Evolutionary conservation across 352 stramenopile species (phyloP).

Genomic region (Thalassiosira exigua): DNA sequence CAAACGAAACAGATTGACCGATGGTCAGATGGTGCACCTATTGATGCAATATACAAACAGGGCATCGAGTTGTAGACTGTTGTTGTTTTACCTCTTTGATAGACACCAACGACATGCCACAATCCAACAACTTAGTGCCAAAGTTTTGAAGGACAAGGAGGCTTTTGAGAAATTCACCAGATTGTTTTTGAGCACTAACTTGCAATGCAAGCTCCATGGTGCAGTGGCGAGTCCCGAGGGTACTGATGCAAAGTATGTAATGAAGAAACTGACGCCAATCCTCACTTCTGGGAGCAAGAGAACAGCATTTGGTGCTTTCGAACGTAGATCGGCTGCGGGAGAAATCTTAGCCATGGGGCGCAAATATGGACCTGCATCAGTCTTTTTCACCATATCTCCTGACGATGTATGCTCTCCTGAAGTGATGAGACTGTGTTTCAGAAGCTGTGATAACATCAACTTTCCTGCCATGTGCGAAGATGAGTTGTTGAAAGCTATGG

Average conservation of each 20-base stretch:
- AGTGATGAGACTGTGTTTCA: constrained; percentile 14
- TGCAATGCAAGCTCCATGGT: constrained; percentile 13
- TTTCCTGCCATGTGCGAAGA: not conserved
- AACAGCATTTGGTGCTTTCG: constrained; percentile 25
- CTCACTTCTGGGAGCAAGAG: constrained; percentile 11
- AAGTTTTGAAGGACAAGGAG: not conserved
- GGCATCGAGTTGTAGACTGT: not conserved
- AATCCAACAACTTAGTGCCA: constrained; percentile 9
- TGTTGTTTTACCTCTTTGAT: constrained; percentile 50
- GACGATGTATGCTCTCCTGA: constrained; percentile 12
- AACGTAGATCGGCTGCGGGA: constrained; percentile 5
- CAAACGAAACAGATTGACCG: no score
- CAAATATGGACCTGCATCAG: constrained; percentile 6
- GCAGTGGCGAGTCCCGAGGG: constrained; percentile 16
- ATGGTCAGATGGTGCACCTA: constrained; percentile 28
- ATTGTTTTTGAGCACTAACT: constrained; percentile 1
- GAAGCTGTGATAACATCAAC: constrained; percentile 20
- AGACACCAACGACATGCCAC: constrained; percentile 21
- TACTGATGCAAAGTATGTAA: constrained; percentile 11
- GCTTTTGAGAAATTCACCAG: constrained; percentile 24
- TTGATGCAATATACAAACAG: constrained; percentile 27
- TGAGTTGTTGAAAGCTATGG: not conserved
- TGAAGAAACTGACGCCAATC: constrained; percentile 20
- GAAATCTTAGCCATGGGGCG: constrained; percentile 32
- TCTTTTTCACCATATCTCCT: constrained; percentile 16